Evolutionary conservation across 179 eudicot species (phyloP), one percentile per base, ranked within the genome.

Genomic region (Silene vulgaris): DNA sequence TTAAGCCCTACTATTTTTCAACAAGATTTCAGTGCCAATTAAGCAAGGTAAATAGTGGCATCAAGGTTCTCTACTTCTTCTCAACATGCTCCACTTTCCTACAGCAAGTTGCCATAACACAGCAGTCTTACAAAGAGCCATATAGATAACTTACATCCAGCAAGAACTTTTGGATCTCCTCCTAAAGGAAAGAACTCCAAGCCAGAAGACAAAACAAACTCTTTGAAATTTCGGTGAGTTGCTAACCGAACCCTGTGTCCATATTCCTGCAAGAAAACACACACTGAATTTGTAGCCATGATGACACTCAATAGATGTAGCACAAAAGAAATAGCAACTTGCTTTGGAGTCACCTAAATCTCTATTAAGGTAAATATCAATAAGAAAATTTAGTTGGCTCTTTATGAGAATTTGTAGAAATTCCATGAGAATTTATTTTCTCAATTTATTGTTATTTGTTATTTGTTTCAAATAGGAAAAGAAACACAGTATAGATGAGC

Each of bases 201-300:
- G 62, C 98, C 97, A 84, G 93, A 81, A 71, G 89, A 30, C 88
- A 86, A 77, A 60, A 93, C 97, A 75, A 91, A 91, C 75, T 90
- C 96, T 75, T 84, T 83, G 82, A 93, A 93, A 81, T 93, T 90
- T 52, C 83, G 79, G 76, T 93, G 98, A 75, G 98, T 93, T 2
- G 97, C 98, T 76, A 93, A 73, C 80, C 98, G 86, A 70, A 93
- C 96, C 77, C 93, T 84, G 79, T 93, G 98, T 29, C 98, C 98
- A 86, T 81, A 79, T 70, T 88, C 98, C 98, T 93, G 86, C 84
- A 83, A 68, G 56, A 65, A 83, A 73, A 61, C 65, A 76, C 32
- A 35, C 26, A 17, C 45, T 63, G 29, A 75, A 61, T 26, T 60
- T 8, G 35, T 48, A 73, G 30, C 65, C 71, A 50, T 19, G 19